Base-by-base conservation (phyloP, 257 asterid species). In the Parsonsia alboflavescens region DNA sequence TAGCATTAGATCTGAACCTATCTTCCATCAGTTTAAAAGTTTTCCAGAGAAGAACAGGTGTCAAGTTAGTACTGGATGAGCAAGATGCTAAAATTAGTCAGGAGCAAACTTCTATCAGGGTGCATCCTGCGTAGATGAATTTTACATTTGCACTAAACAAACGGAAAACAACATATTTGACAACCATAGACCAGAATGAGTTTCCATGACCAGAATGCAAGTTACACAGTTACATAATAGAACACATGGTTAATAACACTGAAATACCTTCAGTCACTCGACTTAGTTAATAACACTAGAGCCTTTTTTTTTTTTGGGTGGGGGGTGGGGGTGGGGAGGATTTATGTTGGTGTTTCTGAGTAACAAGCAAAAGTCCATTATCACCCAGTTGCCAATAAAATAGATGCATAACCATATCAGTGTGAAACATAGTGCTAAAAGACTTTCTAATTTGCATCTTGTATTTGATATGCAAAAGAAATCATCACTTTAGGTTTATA, bases 371-470 rank as follows among this genome's bases (percentile, higher is more conserved):
- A 41, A 41, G 6, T 41, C 44, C 44, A n/a, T n/a, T n/a, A n/a
- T n/a, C n/a, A n/a, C n/a, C 44, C 44, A 41, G 5, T 41, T 41
- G 44, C 19, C 8, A 15, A 39, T 41, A 64, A 64, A 36, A 64
- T 10, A 64, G 48, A 21, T 39, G 70, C 24, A 64, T 41, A 33
- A 39, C 49, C 5, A 39, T 61, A 30, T 59, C 57, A 24, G 16
- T 41, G 12, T 28, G 6, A 28, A 64, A 64, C 42, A 33, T 52
- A 73, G 48, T 42, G 41, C 12, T 11, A 16, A 44, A 52, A 53
- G 67, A 52, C 28, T 66, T 16, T 53, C 24, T 21, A 49, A 52
- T 52, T 45, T 53, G 64, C 61, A 54, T 68, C 30, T 75, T 66
- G 68, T 10, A 53, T 13, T 42, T 33, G 44, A 52, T 50, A 26